A percentile compares a stretch with the other conserved stretches of the same genome.
Conservation (phyloP, 208 protist genomes). For the Tritrichomonas musculus region DNA sequence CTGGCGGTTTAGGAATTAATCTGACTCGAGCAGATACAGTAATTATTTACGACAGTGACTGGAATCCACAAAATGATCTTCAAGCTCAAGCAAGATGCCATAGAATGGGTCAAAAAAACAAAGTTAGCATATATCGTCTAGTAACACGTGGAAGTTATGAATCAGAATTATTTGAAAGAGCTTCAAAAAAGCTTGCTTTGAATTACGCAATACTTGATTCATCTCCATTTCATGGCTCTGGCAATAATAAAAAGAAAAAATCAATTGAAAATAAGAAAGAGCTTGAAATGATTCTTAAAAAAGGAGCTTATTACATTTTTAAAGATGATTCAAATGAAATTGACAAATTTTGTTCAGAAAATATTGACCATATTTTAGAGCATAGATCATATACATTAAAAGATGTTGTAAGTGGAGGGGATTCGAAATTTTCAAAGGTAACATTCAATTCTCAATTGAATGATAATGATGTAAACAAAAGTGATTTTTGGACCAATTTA, state of each 20-base stretch:
- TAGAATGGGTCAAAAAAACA: constrained; percentile 78
- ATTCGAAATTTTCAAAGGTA: not conserved
- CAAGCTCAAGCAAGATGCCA: constrained; percentile 83
- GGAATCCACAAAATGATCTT: constrained; percentile 92
- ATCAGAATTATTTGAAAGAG: constrained; percentile 72
- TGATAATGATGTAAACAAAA: not conserved
- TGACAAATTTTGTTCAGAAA: not conserved
- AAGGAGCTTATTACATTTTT: constrained; percentile 34
- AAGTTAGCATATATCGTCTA: constrained; percentile 81
- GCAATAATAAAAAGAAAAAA: not conserved
- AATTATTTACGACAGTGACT: constrained; percentile 74
- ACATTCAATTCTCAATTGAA: no score
- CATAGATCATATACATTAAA: not conserved
- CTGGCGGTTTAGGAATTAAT: constrained; percentile 67
- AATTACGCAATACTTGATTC: no score
- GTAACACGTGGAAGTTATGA: constrained; percentile 81
- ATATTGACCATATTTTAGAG: constrained; percentile 7
- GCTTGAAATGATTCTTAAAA: constrained; percentile 32
- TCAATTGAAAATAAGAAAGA: not conserved
- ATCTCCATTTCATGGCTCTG: no score
- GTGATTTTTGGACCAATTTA: constrained; percentile 29
- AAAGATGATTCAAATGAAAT: not conserved
- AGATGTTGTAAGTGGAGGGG: not conserved
- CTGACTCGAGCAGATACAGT: constrained; percentile 64
- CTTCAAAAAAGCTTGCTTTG: constrained; percentile 75